Base-by-base conservation (phyloP, 345 rosid genomes). In the Populus simonii region DNA sequence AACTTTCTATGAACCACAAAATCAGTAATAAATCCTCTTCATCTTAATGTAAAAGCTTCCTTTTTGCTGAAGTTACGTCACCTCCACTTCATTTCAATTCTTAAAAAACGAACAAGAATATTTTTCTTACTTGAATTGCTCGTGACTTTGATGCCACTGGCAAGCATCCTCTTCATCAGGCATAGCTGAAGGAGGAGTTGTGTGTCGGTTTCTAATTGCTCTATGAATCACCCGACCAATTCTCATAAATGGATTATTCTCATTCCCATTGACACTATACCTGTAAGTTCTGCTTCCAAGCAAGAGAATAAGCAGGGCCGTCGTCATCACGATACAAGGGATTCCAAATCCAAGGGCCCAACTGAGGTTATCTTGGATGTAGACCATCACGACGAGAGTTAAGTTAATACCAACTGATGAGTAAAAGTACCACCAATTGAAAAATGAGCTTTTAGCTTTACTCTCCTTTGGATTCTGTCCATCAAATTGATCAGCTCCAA, bases 341-440 rank as follows among this genome's bases (percentile, higher is more conserved):
- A 81, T 81, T 29, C 80, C 83, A 53, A 76, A 81, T 18, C 83
- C 83, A n/a, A 81, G 57, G 8, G 38, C 63, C 80, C 83, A 73
- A n/a, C 66, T 81, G 9, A 81, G 68, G 59, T 81, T 76, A 35
- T 76, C 80, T 68, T 80, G 80, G 67, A 80, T 71, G 76, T 76
- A 80, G 68, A 70, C 73, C 29, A 76, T 20, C 25, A 66, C 12
- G 10, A 35, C 0, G 5, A 12, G 13, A 12, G 75, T 15, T 1
- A 35, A 2, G 17, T 11, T 16, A 22, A 23, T 7, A 2, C 67
- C 47, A 8, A n/a, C 9, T n/a, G 27, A 20, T n/a, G 20, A 5
- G 20, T 17, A 39, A 23, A 73, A 38, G 38, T 6, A 23, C 38
- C 55, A 73, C 76, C 76, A 74, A 9, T 73, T 74, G 7, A 74